Percentiles rank a stretch among this genome's conserved stretches.
phyloP scores from a whole-genome alignment of 768 basidiomycete genomes.

The Goffeauzyma gilvescens region DNA sequence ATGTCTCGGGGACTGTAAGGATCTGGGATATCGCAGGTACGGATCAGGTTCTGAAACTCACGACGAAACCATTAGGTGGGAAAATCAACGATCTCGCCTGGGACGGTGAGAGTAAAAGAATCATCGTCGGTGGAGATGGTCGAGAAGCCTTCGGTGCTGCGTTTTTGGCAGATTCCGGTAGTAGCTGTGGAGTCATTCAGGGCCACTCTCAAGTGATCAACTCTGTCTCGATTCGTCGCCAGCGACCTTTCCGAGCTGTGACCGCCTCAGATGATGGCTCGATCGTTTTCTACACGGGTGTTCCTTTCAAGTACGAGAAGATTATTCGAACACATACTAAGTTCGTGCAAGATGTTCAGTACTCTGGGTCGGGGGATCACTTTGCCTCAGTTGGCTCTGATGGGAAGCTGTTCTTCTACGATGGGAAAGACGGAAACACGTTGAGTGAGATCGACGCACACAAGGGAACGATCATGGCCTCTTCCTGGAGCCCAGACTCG shows the following conservation, averaged over 20 bases:
- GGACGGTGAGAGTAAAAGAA: constrained; percentile 93
- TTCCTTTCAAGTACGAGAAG: constrained; percentile 78
- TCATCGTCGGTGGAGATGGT: constrained; percentile 83
- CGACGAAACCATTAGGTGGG: constrained; percentile 26
- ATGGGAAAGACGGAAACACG: constrained; percentile 71
- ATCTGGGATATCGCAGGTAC: constrained; percentile 86
- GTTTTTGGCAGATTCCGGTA: constrained; percentile 4
- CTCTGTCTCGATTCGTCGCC: constrained; percentile 66
- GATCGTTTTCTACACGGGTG: constrained; percentile 70
- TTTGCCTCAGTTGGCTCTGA: constrained; percentile 84
- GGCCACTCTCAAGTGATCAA: constrained; percentile 60
- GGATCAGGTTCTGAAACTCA: constrained; percentile 53
- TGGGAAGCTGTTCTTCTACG: constrained; percentile 62
- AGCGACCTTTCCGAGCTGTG: constrained; percentile 75
- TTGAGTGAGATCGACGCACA: constrained; percentile 37
- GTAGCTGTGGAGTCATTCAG: no score
- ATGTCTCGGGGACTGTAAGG: constrained; percentile 63
- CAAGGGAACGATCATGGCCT: constrained; percentile 34
- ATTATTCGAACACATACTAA: constrained; percentile 72
- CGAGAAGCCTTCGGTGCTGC: constrained; percentile 44
- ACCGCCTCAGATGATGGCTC: constrained; percentile 68
- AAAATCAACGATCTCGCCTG: constrained; percentile 78
- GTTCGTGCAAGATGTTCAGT: constrained; percentile 80
- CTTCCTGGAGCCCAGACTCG: constrained; percentile 56
- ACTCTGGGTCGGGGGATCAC: constrained; percentile 56